Evolutionary conservation across 768 basidiomycete species (phyloP), one percentile per base, ranked within the genome.

Genomic region (Pisolithus tinctorius): DNA sequence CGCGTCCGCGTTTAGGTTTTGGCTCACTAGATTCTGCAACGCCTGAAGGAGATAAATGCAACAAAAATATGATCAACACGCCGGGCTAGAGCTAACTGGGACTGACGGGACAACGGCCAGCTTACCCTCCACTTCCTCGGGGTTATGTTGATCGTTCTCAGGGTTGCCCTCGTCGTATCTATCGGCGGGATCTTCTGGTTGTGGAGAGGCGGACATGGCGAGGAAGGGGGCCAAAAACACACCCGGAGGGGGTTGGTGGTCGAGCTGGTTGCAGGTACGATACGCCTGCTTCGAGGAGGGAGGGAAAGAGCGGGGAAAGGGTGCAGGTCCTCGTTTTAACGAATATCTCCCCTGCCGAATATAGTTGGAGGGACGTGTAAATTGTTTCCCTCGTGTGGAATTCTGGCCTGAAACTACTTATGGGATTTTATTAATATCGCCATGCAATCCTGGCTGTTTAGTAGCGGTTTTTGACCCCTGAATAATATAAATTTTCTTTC

Each of bases 1-100:
- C 93, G 44, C 93, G 80, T 62, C 88, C 83, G 61, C 92, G 83
- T 74, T 91, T 93, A 55, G 69, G 48, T 50, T 62, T 64, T 20
- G 69, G 60, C 53, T 69, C 61, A 58, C 48, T 64, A 55, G 72
- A 65, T 51, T 73, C 69, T 52, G 74, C 63, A 55, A 71, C 66
- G 63, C 71, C 74, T 71, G 62, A 52, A 52, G 50, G 55, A 46
- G n/a, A 54, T 8, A 60, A 30, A 57, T 60, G 58, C 54, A 58
- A 55, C 27, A 40, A 47, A 60, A 60, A 57, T 57, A 58, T 48
- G 50, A 47, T 45, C 50, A 46, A 56, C 34, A 57, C 37, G 31
- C 44, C 47, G 56, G 31, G 55, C 52, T 17, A 49, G 43, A 45
- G 51, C 49, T 39, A 56, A 54, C 34, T 43, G 52, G 53, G 45